Evolutionary conservation across 2,329 filamentous ascomycete species (phyloP).

Genomic region (Coniochaeta pulveracea): DNA sequence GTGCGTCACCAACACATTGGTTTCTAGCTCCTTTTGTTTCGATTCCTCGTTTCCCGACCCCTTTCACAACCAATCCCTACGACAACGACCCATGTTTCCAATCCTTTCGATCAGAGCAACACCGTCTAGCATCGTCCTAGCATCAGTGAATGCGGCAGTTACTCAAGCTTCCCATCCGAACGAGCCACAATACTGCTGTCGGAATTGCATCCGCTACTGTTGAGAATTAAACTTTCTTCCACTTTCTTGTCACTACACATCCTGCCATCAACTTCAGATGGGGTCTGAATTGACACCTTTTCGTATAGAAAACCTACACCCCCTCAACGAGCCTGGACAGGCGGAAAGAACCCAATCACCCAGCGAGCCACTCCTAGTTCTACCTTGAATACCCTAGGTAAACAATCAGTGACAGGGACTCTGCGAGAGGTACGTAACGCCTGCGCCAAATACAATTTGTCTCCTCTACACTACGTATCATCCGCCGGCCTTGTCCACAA

Average conservation of each 20-base stretch:
- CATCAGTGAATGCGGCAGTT: neutral
- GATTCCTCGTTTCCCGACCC: slow-evolving; percentile 3
- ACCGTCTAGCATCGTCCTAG: neutral
- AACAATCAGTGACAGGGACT: slow-evolving; percentile 14
- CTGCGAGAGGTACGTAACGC: slow-evolving; percentile 20
- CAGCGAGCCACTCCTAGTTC: slow-evolving; percentile 15
- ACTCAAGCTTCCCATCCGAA: neutral
- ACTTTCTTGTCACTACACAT: neutral
- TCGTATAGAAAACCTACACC: slow-evolving; percentile 17
- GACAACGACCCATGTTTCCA: slow-evolving; percentile 7
- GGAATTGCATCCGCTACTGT: too few relatives aligned
- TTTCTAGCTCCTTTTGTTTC: slow-evolving; percentile 5
- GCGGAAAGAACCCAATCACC: slow-evolving; percentile 20
- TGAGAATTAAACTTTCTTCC: neutral
- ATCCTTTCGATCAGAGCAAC: neutral
- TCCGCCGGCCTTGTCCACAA: slow-evolving; percentile 1
- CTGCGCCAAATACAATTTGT: neutral
- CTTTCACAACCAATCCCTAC: slow-evolving; percentile 4
- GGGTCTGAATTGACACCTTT: slow-evolving; percentile 3
- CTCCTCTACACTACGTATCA: slow-evolving; percentile 3
- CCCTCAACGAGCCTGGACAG: slow-evolving; percentile 19
- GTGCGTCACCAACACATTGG: slow-evolving; percentile 19
- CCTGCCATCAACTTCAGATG: neutral
- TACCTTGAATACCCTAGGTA: slow-evolving; percentile 12
- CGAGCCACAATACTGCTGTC: too few relatives aligned